Percentiles rank a stretch among this genome's conserved stretches.
These are phyloP conservation scores for Achlya hypogyna DNA, from an alignment of 352 stramenopile genomes.

Conservation along the genomic window DNA sequence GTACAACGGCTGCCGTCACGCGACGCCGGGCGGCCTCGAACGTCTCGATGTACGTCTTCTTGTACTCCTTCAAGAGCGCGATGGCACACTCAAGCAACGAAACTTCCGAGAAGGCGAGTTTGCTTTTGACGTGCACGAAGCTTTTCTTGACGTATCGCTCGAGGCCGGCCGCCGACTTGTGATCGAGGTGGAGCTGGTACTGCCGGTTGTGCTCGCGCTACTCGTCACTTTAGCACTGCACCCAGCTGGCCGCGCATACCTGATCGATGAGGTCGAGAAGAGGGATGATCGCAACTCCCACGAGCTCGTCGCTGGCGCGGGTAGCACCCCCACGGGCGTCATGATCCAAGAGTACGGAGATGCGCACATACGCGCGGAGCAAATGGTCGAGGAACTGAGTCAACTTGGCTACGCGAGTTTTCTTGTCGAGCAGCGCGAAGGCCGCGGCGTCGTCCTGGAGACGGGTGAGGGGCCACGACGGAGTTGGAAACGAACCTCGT, in stretches of 20 bases:
- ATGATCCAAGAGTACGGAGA: conserved; percentile 48
- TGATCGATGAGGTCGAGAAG: conserved; percentile 62
- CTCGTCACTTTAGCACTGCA: neutral
- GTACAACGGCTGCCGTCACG: conserved; percentile 54
- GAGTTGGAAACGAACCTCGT: conserved; percentile 16
- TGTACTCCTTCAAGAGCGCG: conserved; percentile 50
- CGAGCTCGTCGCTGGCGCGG: conserved; percentile 33
- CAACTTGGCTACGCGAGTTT: conserved; percentile 46
- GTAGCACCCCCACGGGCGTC: conserved; percentile 21
- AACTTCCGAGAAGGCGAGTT: conserved; percentile 46
- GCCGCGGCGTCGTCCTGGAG: conserved; percentile 37
- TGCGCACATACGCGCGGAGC: conserved; percentile 40
- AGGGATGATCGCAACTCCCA: conserved; percentile 51
- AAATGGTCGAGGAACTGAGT: conserved; percentile 50
- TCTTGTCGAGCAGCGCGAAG: conserved; percentile 41
- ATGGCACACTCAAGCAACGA: conserved; percentile 56
- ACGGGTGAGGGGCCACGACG: neutral
- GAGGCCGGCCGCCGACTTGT: neutral
- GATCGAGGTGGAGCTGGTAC: conserved; percentile 35
- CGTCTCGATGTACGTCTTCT: conserved; percentile 48
- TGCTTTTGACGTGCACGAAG: conserved; percentile 37
- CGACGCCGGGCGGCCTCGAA: conserved; percentile 41
- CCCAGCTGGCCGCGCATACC: neutral
- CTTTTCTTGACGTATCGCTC: conserved; percentile 21
- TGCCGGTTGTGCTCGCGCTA: conserved; percentile 35